phyloP scores from a whole-genome alignment of 2,329 filamentous ascomycete species.

The Stemphylium vesicarium region DNA sequence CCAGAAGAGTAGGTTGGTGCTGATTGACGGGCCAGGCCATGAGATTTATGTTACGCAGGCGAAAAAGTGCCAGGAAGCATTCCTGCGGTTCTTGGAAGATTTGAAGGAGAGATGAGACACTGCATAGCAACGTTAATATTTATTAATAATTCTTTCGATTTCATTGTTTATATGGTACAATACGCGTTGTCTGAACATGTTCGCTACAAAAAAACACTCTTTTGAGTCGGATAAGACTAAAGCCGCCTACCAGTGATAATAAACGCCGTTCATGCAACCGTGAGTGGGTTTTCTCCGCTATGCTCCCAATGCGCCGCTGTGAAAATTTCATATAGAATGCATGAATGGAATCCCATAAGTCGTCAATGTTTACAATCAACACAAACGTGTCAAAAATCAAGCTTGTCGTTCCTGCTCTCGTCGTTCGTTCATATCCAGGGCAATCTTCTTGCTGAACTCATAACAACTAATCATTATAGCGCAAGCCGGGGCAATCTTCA shows the following conservation, averaged over 20 bases:
- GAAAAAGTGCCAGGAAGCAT: slow-evolving; percentile 33
- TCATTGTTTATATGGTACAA: not conserved
- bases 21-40: slow-evolving; percentile 40
- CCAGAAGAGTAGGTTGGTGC: slow-evolving; percentile 26
- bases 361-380: not conserved
- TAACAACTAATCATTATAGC: slow-evolving; percentile 99
- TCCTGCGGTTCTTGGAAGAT: slow-evolving; percentile 46
- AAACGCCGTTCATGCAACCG: slow-evolving; percentile 14
- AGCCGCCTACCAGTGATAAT: not conserved
- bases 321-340: slow-evolving; percentile 8
- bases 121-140: not conserved
- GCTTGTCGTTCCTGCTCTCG: slow-evolving; percentile 37
- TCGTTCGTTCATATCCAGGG: slow-evolving; percentile 73
- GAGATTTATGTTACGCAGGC: slow-evolving; percentile 46
- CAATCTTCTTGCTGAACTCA: slow-evolving; percentile 91
- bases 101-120: not conserved
- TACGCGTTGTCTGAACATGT: not conserved
- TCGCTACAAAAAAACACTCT: not conserved
- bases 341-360: not conserved
- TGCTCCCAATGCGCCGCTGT: slow-evolving; percentile 12
- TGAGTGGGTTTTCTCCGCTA: slow-evolving; percentile 5
- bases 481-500: slow-evolving; percentile 95
- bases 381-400: not conserved
- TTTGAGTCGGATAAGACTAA: not conserved
- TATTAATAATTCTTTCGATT: not conserved